phyloP scores from a whole-genome alignment of 192 early-diverging fungal genomes.

The Gaertneriomyces semiglobifer region DNA sequence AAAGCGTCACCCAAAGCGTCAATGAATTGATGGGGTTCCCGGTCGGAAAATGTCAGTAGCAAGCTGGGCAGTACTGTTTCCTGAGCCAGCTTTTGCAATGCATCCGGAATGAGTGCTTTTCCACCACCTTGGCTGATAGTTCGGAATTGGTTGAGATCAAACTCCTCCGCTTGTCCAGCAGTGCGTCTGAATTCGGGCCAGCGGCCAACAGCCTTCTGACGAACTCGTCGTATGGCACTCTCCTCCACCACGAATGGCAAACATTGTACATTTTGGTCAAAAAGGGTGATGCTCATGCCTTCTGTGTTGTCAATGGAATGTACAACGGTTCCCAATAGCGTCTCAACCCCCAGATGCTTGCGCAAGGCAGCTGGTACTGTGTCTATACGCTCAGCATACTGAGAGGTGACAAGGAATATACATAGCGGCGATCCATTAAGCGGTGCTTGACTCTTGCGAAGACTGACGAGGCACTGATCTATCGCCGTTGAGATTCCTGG shows the following conservation, averaged over 20 bases:
- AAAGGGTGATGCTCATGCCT: conserved; percentile 7
- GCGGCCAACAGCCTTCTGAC: conserved; percentile 23
- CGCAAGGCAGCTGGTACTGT: neutral
- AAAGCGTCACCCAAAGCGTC: conserved; percentile 19
- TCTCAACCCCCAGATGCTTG: neutral
- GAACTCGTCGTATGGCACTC: conserved; percentile 6
- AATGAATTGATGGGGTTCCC: conserved; percentile 34
- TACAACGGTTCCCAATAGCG: conserved; percentile 23
- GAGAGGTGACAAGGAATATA: conserved; percentile 15
- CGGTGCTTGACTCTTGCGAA: neutral
- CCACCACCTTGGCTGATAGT: conserved; percentile 21
- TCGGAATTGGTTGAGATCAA: conserved; percentile 16
- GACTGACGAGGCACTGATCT: conserved; percentile 1
- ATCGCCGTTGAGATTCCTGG: conserved; percentile 3
- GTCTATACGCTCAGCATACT: conserved; percentile 5
- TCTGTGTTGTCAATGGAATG: conserved; percentile 1
- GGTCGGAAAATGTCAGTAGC: conserved; percentile 33
- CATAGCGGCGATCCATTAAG: conserved; percentile 15
- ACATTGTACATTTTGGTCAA: neutral
- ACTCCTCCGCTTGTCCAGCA: conserved; percentile 10
- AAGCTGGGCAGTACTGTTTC: neutral
- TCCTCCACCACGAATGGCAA: conserved; percentile 1
- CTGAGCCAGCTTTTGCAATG: neutral
- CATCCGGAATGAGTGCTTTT: conserved; percentile 7
- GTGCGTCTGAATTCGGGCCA: conserved; percentile 22